Percentiles rank a stretch among this genome's conserved stretches.
phyloP scores from a whole-genome alignment of 2,329 filamentous ascomycete species.

The Knoxdaviesia proteae region DNA sequence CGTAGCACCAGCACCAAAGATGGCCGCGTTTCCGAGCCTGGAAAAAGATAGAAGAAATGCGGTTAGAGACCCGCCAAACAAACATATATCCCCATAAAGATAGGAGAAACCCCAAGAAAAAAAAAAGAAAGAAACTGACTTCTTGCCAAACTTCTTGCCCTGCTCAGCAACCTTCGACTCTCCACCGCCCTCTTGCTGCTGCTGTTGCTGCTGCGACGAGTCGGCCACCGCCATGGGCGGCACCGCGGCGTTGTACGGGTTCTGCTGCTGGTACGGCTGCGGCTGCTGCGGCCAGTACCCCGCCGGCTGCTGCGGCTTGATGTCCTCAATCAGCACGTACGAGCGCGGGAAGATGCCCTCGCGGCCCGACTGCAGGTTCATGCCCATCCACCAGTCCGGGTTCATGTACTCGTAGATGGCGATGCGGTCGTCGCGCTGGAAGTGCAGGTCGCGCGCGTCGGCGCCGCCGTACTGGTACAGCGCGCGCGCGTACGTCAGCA shows the following conservation, averaged over 20 bases:
- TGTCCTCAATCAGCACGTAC: constrained; percentile 54
- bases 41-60: background rate
- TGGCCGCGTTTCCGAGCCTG: constrained; percentile 45
- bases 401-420: constrained; percentile 86
- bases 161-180: constrained; percentile 43
- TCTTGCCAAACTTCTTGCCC: constrained; percentile 94
- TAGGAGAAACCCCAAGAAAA: background rate
- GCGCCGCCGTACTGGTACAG: constrained; percentile 65
- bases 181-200: constrained; percentile 25
- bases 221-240: constrained; percentile 57
- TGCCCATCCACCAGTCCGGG: constrained; percentile 88
- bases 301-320: constrained; percentile 25
- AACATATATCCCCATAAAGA: constrained; percentile 13
- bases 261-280: constrained; percentile 11
- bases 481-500: constrained; percentile 56
- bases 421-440: constrained; percentile 64
- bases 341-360: constrained; percentile 92
- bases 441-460: constrained; percentile 62
- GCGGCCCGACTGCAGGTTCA: constrained; percentile 58
- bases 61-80: constrained; percentile 1
- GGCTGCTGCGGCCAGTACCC: constrained; percentile 13
- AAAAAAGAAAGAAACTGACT: constrained; percentile 17
- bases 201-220: constrained; percentile 9
- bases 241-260: constrained; percentile 47
- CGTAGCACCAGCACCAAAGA: constrained; percentile 84